A percentile compares a stretch with the other conserved stretches of the same genome.
These are phyloP conservation scores for Nitzschia sp. DNA, from an alignment of 108 stramenopile species.

Conservation along the genomic window DNA sequence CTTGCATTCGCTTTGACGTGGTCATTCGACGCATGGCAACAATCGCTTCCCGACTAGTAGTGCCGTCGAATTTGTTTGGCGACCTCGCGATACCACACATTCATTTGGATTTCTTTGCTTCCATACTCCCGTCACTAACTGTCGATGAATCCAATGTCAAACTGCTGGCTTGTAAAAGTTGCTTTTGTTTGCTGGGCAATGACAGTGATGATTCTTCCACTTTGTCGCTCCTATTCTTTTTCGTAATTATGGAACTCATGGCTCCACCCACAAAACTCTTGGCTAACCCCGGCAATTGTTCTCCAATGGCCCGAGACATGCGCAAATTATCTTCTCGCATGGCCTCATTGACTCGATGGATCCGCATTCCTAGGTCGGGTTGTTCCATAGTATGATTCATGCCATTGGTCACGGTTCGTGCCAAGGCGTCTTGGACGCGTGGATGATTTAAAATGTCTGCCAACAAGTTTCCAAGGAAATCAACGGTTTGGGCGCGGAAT, in stretches of 20 bases:
- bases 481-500: neutral
- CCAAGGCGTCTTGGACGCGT: constrained; percentile 5
- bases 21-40: too few species aligned
- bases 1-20: too few species aligned
- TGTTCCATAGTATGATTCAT: constrained; percentile 30
- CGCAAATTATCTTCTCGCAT: constrained; percentile 15
- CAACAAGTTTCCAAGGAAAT: constrained; percentile 14
- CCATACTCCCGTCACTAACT: neutral
- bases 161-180: neutral
- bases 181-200: neutral
- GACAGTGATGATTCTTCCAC: too few species aligned
- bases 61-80: too few species aligned
- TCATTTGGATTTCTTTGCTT: neutral
- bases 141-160: neutral
- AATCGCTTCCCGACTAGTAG: too few species aligned
- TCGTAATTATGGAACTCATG: neutral
- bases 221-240: neutral
- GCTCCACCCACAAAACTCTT: constrained; percentile 14
- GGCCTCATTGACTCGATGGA: neutral
- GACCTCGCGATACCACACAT: too few species aligned
- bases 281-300: constrained; percentile 21
- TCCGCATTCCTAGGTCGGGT: constrained; percentile 15
- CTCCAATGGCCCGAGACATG: constrained; percentile 27
- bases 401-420: constrained; percentile 7
- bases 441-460: constrained; percentile 27